phyloP scores from a whole-genome alignment of 805 yeast genomes.

The Saccharomycopsis sp. region DNA sequence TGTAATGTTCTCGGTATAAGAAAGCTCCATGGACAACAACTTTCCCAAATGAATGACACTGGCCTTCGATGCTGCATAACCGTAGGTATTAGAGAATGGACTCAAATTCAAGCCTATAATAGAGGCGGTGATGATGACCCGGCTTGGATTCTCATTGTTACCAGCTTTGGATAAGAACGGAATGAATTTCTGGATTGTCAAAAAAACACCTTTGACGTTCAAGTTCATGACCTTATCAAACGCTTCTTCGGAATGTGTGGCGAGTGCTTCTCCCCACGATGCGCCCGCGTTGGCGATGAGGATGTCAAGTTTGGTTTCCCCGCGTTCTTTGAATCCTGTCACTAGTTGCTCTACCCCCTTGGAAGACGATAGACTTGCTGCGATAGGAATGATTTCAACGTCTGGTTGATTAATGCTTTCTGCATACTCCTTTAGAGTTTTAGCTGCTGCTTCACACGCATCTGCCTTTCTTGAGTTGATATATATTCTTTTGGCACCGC shows the following conservation, averaged over 20 bases:
- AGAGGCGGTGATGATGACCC: slow-evolving; percentile 62
- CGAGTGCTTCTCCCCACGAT: slow-evolving; percentile 65
- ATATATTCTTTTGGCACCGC: slow-evolving; percentile 57
- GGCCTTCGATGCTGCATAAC: slow-evolving; percentile 69
- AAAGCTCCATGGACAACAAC: slow-evolving; percentile 57
- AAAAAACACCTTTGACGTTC: slow-evolving; percentile 63
- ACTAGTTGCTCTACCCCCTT: slow-evolving; percentile 41
- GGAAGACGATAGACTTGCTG: slow-evolving; percentile 50
- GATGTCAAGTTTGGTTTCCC: slow-evolving; percentile 44
- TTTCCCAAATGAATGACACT: slow-evolving; percentile 66
- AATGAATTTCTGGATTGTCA: slow-evolving; percentile 54
- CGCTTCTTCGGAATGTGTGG: slow-evolving; percentile 53
- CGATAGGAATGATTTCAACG: slow-evolving; percentile 37
- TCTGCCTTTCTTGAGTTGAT: slow-evolving; percentile 57
- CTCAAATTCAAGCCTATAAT: slow-evolving; percentile 44
- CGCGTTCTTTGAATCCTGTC: slow-evolving; percentile 34
- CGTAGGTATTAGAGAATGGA: slow-evolving; percentile 44
- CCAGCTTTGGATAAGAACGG: slow-evolving; percentile 52
- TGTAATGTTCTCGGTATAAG: slow-evolving; percentile 51
- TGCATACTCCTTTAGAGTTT: slow-evolving; percentile 28
- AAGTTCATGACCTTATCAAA: slow-evolving; percentile 56
- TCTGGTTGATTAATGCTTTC: slow-evolving; percentile 25
- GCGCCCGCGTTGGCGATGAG: slow-evolving; percentile 77
- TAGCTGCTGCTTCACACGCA: slow-evolving; percentile 54
- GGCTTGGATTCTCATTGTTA: slow-evolving; percentile 46